Evolutionary conservation across 805 yeast species (phyloP), one percentile per base, ranked within the genome.

Genomic region (Yarrowia keelungensis): DNA sequence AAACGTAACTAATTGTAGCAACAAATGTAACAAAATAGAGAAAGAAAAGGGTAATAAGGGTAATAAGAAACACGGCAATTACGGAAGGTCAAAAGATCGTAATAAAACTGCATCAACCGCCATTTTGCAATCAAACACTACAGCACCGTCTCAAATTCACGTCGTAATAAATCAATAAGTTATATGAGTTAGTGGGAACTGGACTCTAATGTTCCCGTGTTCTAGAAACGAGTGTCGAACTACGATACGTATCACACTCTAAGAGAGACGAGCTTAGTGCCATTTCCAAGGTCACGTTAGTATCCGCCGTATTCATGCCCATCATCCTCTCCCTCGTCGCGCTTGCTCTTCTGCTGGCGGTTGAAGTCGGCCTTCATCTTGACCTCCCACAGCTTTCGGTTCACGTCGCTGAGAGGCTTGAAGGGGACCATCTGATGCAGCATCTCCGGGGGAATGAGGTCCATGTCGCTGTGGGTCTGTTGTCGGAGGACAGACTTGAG

Each of bases 151-250:
- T 26, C 7, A 3, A 5, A 5, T 26, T 26, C 32, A 26, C 50
- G 65, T 59, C 64, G 65, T 59, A 59, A 59, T 43, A 43, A 59
- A 59, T 59, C 65, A 59, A 59, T 59, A 59, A 59, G 65, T 59
- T 59, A 59, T 56, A 56, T 59, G 65, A 59, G 65, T 59, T 59
- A 59, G 65, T 59, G 65, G 65, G 65, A 58, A 42, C 49, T 43
- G 50, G 41, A 35, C 50, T 58, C 65, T 58, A 58, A n/a, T 43
- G 50, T 58, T 58, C 65, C 65, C 50, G 46, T 14, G 22, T 26
- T 54, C 61, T 54, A 54, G 46, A 41, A 53, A 41, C 12, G 16
- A 41, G 16, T 41, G 45, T 5, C n/a, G 38, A 26, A 26, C 32
- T 26, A 26, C 32, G 7, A 26, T 26, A 26, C 32, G 32, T 26